Evolutionary conservation across 2,329 filamentous ascomycete genomes (phyloP).

Genomic region (Colletotrichum sidae): DNA sequence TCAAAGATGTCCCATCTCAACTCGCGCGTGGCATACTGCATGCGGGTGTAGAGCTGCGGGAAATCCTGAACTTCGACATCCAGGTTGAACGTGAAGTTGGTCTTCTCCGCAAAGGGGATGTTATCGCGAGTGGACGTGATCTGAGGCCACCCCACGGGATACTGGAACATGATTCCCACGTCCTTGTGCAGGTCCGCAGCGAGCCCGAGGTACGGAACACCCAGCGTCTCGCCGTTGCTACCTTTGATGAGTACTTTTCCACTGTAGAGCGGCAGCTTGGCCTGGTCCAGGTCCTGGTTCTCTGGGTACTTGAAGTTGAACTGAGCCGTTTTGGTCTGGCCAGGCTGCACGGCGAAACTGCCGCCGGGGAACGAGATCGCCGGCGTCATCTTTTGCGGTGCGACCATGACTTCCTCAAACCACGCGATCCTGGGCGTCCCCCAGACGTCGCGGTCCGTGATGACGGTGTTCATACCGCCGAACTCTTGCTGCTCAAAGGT

Average conservation of each 20-base stretch:
- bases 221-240: constrained; percentile 48
- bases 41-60: constrained; percentile 39
- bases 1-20: constrained; percentile 52
- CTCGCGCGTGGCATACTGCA: constrained; percentile 43
- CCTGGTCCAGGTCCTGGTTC: constrained; percentile 34
- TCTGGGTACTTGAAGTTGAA: constrained; percentile 32
- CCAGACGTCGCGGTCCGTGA: constrained; percentile 21
- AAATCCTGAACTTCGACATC: constrained; percentile 41
- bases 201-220: constrained; percentile 47
- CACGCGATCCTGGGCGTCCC: constrained; percentile 34
- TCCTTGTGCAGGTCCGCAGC: constrained; percentile 27
- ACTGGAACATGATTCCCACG: constrained; percentile 32
- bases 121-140: constrained; percentile 21
- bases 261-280: constrained; percentile 48
- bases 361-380: constrained; percentile 13
- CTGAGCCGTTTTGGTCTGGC: constrained; percentile 22
- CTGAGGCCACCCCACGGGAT: constrained; percentile 24
- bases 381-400: constrained; percentile 24
- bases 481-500: constrained; percentile 43
- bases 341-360: constrained; percentile 21
- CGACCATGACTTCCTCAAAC: constrained; percentile 21
- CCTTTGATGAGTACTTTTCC: constrained; percentile 48
- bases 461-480: constrained; percentile 38
- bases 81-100: constrained; percentile 45
- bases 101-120: constrained; percentile 36